Conservation (phyloP, 352 stramenopile genomes). For the Pythium monospermum region DNA sequence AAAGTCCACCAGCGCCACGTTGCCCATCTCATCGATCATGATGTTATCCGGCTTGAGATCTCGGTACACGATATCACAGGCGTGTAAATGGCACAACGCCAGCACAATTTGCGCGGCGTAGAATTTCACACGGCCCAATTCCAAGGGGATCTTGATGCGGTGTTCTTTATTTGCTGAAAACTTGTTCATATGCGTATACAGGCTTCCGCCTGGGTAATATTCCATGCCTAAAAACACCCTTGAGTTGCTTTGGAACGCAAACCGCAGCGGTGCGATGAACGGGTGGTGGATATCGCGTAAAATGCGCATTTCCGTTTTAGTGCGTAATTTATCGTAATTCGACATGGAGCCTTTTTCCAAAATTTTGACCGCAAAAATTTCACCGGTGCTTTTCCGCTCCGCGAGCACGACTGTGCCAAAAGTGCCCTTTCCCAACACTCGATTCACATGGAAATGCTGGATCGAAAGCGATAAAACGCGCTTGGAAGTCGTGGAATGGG, state of each 20-base stretch:
- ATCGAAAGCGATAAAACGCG: conserved; percentile 83
- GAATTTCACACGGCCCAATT: conserved; percentile 78
- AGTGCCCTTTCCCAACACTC: conserved; percentile 92
- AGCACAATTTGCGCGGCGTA: conserved; percentile 92
- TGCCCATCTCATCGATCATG: conserved; percentile 91
- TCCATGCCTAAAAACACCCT: conserved; percentile 83
- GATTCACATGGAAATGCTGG: conserved; percentile 94
- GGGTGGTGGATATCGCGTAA: conserved; percentile 89
- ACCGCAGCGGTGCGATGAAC: conserved; percentile 89
- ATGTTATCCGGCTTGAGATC: conserved; percentile 97
- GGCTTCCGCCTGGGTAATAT: conserved; percentile 76
- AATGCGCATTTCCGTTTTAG: conserved; percentile 90
- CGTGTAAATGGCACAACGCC: conserved; percentile 88
- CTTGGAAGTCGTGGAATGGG: conserved; percentile 74
- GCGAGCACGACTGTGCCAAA: conserved; percentile 92
- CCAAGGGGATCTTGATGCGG: conserved; percentile 80
- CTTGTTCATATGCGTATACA: conserved; percentile 91
- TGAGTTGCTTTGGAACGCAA: conserved; percentile 81
- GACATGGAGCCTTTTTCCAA: conserved; percentile 90
- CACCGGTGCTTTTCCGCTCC: conserved; percentile 77
- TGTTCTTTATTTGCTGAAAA: conserved; percentile 90
- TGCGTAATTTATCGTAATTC: conserved; percentile 91
- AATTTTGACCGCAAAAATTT: conserved; percentile 92
- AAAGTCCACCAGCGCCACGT: conserved; percentile 94
- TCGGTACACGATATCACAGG: conserved; percentile 93